These are phyloP conservation scores for Paxillus ammoniavirescens DNA, from an alignment of 768 basidiomycete genomes.

Conservation along the genomic window DNA sequence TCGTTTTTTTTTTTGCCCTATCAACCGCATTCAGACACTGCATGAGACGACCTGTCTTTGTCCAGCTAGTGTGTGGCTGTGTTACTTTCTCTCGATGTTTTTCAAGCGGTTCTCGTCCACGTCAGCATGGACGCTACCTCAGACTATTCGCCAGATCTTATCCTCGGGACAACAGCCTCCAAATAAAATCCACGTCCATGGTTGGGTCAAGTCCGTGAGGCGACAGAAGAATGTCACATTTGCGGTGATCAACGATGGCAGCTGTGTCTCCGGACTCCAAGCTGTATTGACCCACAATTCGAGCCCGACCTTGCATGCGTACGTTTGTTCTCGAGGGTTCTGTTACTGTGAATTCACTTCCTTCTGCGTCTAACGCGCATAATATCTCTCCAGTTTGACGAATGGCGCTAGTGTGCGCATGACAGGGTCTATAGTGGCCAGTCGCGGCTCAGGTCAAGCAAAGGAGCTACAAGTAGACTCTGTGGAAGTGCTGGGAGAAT, in stretches of 20 bases:
- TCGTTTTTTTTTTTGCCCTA: slow-evolving; percentile 6
- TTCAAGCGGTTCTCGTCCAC: slow-evolving; percentile 29
- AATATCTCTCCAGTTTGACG: slow-evolving; percentile 37
- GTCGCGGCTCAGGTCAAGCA: slow-evolving; percentile 49
- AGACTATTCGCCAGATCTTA: slow-evolving; percentile 38
- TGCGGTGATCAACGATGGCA: slow-evolving; percentile 80
- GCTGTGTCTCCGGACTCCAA: slow-evolving; percentile 66
- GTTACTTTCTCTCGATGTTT: slow-evolving; percentile 20
- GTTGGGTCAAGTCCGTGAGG: slow-evolving; percentile 85
- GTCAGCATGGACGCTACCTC: slow-evolving; percentile 25
- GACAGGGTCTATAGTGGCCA: slow-evolving; percentile 43
- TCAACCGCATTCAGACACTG: not conserved
- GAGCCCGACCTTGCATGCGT: slow-evolving; percentile 18
- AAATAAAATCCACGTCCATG: slow-evolving; percentile 50
- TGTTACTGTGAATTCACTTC: not conserved
- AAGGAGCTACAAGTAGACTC: slow-evolving; percentile 51
- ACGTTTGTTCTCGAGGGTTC: not conserved
- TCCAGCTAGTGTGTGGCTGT: slow-evolving; percentile 24
- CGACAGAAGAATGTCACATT: slow-evolving; percentile 89
- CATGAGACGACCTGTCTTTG: not conserved
- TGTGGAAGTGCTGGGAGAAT: slow-evolving; percentile 51
- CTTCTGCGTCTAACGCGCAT: slow-evolving; percentile 2
- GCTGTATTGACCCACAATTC: slow-evolving; percentile 56
- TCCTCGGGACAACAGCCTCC: slow-evolving; percentile 12
- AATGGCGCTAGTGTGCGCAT: slow-evolving; percentile 58